A percentile compares a stretch with the other conserved stretches of the same genome.
These are phyloP conservation scores for Pseudonitzschia delicatissima DNA, from an alignment of 108 stramenopile species.

Conservation along the genomic window DNA sequence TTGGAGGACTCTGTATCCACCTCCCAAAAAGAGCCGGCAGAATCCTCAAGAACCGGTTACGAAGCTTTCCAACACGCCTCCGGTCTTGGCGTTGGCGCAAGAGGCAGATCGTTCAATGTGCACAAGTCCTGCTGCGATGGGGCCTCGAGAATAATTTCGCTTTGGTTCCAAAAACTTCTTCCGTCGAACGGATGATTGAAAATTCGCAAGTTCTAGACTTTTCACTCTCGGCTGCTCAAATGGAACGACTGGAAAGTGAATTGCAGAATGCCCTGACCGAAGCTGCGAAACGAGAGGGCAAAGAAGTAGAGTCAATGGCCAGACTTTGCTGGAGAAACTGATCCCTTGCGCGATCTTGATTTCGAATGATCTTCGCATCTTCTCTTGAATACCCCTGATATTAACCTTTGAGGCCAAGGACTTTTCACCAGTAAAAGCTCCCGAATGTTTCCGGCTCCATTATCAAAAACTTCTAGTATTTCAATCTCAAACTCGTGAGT, in stretches of 20 bases:
- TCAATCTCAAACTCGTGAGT: constrained; percentile 19
- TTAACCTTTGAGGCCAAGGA: not conserved
- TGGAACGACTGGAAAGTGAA: constrained; percentile 22
- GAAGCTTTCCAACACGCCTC: constrained; percentile 32
- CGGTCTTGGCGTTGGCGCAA: constrained; percentile 46
- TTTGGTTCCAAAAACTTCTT: constrained; percentile 63
- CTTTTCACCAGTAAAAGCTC: constrained; percentile 53
- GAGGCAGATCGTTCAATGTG: constrained; percentile 44
- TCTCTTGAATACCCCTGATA: constrained; percentile 2
- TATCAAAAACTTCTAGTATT: constrained; percentile 48
- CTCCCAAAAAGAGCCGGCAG: not conserved
- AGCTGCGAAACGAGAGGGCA: constrained; percentile 20
- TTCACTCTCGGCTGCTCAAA: constrained; percentile 28
- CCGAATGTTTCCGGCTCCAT: constrained; percentile 76
- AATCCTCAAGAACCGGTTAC: constrained; percentile 17
- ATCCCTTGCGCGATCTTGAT: constrained; percentile 56
- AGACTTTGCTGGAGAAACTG: constrained; percentile 73
- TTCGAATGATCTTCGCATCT: constrained; percentile 41
- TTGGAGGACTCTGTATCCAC: constrained; percentile 49
- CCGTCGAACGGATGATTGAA: constrained; percentile 43
- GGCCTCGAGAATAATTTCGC: constrained; percentile 46
- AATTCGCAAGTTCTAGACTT: constrained; percentile 56
- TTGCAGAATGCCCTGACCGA: constrained; percentile 1
- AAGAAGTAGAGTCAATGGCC: constrained; percentile 26
- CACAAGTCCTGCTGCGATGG: constrained; percentile 74